Evolutionary conservation across 2,329 filamentous ascomycete genomes (phyloP), one percentile per base, ranked within the genome.

Genomic region (Fusarium brevicatenulatum): DNA sequence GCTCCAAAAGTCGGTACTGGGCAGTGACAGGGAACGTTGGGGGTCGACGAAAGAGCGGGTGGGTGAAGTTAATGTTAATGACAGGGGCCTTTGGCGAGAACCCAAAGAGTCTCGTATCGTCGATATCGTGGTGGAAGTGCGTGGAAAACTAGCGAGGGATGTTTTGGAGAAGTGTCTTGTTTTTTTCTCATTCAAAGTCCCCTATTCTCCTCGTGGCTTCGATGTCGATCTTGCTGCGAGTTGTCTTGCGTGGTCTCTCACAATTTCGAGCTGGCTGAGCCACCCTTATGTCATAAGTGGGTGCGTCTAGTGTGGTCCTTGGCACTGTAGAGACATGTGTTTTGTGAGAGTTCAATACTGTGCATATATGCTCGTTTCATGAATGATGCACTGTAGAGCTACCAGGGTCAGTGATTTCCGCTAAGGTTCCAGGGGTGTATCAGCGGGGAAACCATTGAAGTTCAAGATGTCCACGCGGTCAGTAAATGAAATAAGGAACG

Each of bases 171-270:
- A 53, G 68, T 68, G 66, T 64, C 61, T 66, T 71, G 63, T 72
- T 76, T 74, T 71, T 72, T 66, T 56, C 42, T 60, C 60, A 46
- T 36, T 47, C 34, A 55, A 61, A 43, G 61, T 77, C 75, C 75
- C 75, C 76, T 77, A 77, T 77, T 76, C 67, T 71, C 70, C 66
- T 78, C 73, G 71, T 77, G 74, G 74, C 74, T 75, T 76, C 65
- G 60, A 70, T 72, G 71, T 74, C 68, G 76, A 76, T 77, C 74
- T 64, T 74, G 43, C 59, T 63, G 68, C 59, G 56, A 74, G 47
- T 73, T 76, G 76, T 76, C 76, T 78, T 78, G 76, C 76, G 76
- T 78, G 76, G 73, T 77, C 75, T 76, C 74, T 75, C 76, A 76
- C 73, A 78, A 76, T 78, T 78, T 78, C 74, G 61, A 78, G 66